These are phyloP conservation scores for Psilocybe cubensis DNA, from an alignment of 768 basidiomycete genomes.

Conservation along the genomic window DNA sequence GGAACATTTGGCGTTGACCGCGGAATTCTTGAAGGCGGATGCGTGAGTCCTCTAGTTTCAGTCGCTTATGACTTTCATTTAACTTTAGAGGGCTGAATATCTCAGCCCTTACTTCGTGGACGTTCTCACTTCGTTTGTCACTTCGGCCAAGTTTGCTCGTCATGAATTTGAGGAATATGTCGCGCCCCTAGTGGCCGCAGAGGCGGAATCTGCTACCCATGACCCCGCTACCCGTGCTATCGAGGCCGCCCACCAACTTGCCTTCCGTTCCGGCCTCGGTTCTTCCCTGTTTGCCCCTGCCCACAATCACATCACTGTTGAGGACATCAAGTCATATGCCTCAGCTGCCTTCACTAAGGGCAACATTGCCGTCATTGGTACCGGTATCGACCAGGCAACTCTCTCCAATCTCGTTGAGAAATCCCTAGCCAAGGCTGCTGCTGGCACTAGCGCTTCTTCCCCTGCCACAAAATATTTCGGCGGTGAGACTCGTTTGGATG, in stretches of 20 bases:
- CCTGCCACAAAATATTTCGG: slow-evolving; percentile 64
- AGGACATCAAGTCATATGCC: slow-evolving; percentile 78
- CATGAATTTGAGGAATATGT: slow-evolving; percentile 82
- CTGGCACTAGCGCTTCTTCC: slow-evolving; percentile 39
- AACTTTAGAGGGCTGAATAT: slow-evolving; percentile 5
- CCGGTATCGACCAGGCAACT: slow-evolving; percentile 75
- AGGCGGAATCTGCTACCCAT: slow-evolving; percentile 60
- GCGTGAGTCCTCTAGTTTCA: slow-evolving; percentile 70
- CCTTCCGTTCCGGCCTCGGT: slow-evolving; percentile 95
- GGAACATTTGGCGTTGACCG: slow-evolving; percentile 91
- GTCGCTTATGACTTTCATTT: not conserved
- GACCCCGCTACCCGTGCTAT: slow-evolving; percentile 74
- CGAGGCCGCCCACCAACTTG: slow-evolving; percentile 86
- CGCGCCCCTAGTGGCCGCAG: slow-evolving; percentile 68
- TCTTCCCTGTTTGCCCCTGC: slow-evolving; percentile 85
- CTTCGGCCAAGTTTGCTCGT: slow-evolving; percentile 79
- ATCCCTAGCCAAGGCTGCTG: slow-evolving; percentile 54
- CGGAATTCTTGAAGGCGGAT: slow-evolving; percentile 94
- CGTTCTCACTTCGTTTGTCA: slow-evolving; percentile 82
- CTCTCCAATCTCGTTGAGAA: slow-evolving; percentile 76
- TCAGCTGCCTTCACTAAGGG: slow-evolving; percentile 71
- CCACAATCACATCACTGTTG: slow-evolving; percentile 62
- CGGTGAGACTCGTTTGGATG: slow-evolving; percentile 81
- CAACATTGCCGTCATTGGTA: slow-evolving; percentile 87
- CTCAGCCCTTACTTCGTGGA: slow-evolving; percentile 87